These are phyloP conservation scores for Rhodomyrtus psidioides DNA, from an alignment of 441 rosid species.

Conservation along the genomic window DNA sequence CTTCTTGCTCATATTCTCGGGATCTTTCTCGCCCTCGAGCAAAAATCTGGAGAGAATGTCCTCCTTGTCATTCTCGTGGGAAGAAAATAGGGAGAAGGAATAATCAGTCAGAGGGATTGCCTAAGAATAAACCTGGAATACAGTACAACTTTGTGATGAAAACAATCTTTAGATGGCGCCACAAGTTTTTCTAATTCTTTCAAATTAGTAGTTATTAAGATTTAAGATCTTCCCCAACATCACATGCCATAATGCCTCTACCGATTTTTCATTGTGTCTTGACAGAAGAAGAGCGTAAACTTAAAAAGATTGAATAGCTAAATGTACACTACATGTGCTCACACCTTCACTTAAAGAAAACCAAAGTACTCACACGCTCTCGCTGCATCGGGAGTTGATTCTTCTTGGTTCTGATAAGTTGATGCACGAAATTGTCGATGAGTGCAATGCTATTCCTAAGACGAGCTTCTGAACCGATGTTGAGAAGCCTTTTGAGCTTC, in stretches of 20 bases:
- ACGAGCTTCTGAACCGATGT: conserved; percentile 50
- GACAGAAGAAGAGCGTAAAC: not conserved
- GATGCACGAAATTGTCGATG: conserved; percentile 41
- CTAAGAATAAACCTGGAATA: not conserved
- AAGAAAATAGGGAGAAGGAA: not conserved
- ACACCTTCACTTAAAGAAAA: not conserved
- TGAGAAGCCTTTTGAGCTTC: conserved; percentile 53
- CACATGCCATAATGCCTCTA: not conserved
- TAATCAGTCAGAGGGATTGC: not conserved
- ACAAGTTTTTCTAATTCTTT: not conserved
- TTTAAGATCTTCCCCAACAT: not conserved
- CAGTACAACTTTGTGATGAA: not conserved
- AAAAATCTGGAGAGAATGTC: conserved; percentile 73
- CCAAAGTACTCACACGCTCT: conserved; percentile 12
- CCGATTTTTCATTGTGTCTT: not conserved
- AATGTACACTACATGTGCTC: not conserved
- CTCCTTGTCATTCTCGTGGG: conserved; percentile 39
- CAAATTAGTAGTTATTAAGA: not conserved
- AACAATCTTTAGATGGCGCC: not conserved
- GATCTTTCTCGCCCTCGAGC: conserved; percentile 49
- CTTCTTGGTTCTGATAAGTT: conserved; percentile 37
- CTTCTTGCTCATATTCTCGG: conserved; percentile 46
- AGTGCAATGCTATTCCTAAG: conserved; percentile 41
- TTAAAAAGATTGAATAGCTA: not conserved
- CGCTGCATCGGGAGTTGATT: conserved; percentile 8